Percentiles rank a stretch among this genome's conserved stretches.
These are phyloP conservation scores for Euphorbia peplus DNA, from an alignment of 345 rosid species.

Conservation along the genomic window DNA sequence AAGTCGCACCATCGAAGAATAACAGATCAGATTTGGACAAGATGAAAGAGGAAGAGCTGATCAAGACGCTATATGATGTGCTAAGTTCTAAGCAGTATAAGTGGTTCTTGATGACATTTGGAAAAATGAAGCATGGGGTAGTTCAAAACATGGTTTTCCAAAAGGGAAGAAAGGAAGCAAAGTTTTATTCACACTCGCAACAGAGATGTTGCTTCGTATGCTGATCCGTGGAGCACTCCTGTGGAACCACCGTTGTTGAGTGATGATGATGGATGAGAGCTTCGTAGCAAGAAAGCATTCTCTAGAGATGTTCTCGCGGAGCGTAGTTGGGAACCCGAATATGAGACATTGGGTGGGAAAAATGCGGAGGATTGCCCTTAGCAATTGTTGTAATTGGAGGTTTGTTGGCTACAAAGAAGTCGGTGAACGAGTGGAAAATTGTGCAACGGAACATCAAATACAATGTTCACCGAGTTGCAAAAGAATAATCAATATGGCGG, in stretches of 20 bases:
- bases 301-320: not conserved
- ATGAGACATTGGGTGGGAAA: slow-evolving; percentile 1
- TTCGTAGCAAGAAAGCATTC: slow-evolving; percentile 3
- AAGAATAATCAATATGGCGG: slow-evolving; percentile 1
- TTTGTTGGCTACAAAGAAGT: not conserved
- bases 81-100: not conserved
- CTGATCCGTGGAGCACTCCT: slow-evolving; percentile 1
- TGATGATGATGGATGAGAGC: slow-evolving; percentile 10
- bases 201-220: not conserved
- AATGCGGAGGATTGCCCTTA: slow-evolving; percentile 22
- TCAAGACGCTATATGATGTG: not conserved
- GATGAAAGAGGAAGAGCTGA: not conserved
- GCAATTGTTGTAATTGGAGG: slow-evolving; percentile 20
- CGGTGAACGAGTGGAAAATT: not conserved
- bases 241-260: slow-evolving; percentile 8
- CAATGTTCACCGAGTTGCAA: not conserved
- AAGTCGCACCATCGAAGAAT: not conserved
- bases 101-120: slow-evolving; percentile 23
- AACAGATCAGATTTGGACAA: not conserved
- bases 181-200: slow-evolving; percentile 1
- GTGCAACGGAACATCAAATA: not conserved
- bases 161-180: slow-evolving; percentile 7
- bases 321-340: not conserved
- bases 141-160: not conserved
- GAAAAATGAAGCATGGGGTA: slow-evolving; percentile 9